Evolutionary conservation across 1,284 basidiomycete genomes (phyloP), one percentile per base, ranked within the genome.

Genomic region (Paramarasmius palmivorus): DNA sequence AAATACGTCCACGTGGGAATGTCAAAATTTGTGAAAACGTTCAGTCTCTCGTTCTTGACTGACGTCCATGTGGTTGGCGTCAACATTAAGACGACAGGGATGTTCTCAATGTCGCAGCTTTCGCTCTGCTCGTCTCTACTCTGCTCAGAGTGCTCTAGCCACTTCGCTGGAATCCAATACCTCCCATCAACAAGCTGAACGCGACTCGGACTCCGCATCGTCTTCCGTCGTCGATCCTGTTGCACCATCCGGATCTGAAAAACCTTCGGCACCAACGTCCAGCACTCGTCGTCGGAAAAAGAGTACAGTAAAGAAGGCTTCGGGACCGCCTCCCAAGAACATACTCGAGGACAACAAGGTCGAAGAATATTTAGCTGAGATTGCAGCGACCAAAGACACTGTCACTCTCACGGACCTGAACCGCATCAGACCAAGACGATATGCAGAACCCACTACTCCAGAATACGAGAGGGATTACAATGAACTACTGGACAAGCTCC

Each of bases 401-500:
- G 75, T 82, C 12, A 77, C 76, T 2, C 65, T 84, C 26, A 72
- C 68, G 38, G 87, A 87, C 58, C 65, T 89, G 39, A 83, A 86
- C 60, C 73, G 71, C 10, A 76, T 74, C 57, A 76, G 73, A 52
- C 82, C 82, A 6, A 46, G 50, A 10, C 58, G 57, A 14, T 73
- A 73, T 48, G 69, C 77, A 6, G 59, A 62, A 26, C 65, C 75
- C 4, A 65, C 69, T 7, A 75, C 76, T 3, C 64, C 68, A 2
- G 59, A 72, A 52, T 91, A 88, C 63, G 73, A 77, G 44, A 54
- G 61, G n/a, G 70, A 79, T 48, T 88, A 88, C 61, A 72, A 74
- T 32, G 62, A 68, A 15, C 68, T 86, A 17, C 56, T 81, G 41
- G 74, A 79, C 40, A 74, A 67, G 1, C 69, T 91, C 17, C 75